Conservation (phyloP, 208 protist species). For the Trichomonas tenax region DNA sequence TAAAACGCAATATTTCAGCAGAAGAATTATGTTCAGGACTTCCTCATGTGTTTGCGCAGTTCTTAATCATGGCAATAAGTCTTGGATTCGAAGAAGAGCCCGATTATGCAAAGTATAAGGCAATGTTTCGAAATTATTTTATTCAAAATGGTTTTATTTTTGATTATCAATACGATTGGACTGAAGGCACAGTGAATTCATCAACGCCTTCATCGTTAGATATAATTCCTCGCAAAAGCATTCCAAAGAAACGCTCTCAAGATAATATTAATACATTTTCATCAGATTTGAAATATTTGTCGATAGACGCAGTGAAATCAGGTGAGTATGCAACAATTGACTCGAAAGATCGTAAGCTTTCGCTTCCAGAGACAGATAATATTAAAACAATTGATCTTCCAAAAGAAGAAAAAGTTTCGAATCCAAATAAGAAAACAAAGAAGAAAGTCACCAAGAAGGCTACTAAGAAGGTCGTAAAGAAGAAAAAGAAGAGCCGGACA, state of each 20-base stretch:
- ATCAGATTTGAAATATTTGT: background rate
- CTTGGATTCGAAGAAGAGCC: conserved; percentile 93
- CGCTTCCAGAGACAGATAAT: background rate
- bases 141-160: conserved; percentile 79
- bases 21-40: conserved; percentile 71
- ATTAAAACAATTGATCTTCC: background rate
- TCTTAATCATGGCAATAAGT: conserved; percentile 78
- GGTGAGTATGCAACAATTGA: background rate
- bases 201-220: background rate
- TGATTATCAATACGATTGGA: conserved; percentile 95
- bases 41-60: conserved; percentile 75
- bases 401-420: background rate
- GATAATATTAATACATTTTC: background rate
- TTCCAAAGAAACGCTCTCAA: background rate
- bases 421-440: background rate
- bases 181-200: background rate
- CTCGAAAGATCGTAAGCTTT: background rate
- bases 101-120: conserved; percentile 91
- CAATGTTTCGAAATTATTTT: conserved; percentile 75
- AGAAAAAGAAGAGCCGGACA: background rate
- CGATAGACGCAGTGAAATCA: background rate
- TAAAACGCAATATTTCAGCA: conserved; percentile 75
- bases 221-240: background rate
- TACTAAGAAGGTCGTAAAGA: background rate
- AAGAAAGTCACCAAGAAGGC: background rate